Evolutionary conservation across 2,329 filamentous ascomycete species (phyloP), one percentile per base, ranked within the genome.

Genomic region (Fusarium sp.): DNA sequence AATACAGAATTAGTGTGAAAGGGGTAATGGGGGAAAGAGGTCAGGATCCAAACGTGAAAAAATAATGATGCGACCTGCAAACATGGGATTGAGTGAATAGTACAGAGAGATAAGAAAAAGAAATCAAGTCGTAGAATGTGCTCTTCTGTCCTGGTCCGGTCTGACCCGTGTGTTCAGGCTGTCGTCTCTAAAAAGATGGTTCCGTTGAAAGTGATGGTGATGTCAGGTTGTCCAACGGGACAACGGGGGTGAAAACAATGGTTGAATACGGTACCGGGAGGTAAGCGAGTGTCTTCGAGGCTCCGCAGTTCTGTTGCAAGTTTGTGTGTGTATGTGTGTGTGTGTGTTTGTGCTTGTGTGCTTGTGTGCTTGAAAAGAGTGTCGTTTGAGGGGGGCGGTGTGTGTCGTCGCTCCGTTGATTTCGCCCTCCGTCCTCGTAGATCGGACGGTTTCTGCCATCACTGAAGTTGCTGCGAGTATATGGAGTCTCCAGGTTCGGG

Each of bases 391-490:
- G 16, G 33, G 58, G 62, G 61, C 22, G 62, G 60, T 31, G 64
- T 68, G 38, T 22, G 62, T 62, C 59, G 42, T 74, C 59, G 29
- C 60, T 61, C 62, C n/a, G 63, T 29, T 42, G 70, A 55, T 74
- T 40, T 53, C n/a, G 36, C 42, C 67, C 57, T 72, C 58, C 36
- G 40, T 46, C 53, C 60, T 62, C 44, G 40, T 53, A 44, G 56
- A 40, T 49, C 49, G 35, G 33, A 63, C 67, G 20, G 49, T 63
- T 36, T 40, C 38, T 62, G 60, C 63, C 86, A 84, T 81, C 85
- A 87, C 85, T 84, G 82, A 84, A 86, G 87, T 84, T 88, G 87
- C 83, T 88, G 88, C 20, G 75, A 64, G 61, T 79, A 79, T 35
- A 76, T 69, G n/a, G 70, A 64, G 33, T 79, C 77, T 31, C 72